Evolutionary conservation across 2,329 filamentous ascomycete species (phyloP).

Genomic region (Zelopaecilomyces penicillatus): DNA sequence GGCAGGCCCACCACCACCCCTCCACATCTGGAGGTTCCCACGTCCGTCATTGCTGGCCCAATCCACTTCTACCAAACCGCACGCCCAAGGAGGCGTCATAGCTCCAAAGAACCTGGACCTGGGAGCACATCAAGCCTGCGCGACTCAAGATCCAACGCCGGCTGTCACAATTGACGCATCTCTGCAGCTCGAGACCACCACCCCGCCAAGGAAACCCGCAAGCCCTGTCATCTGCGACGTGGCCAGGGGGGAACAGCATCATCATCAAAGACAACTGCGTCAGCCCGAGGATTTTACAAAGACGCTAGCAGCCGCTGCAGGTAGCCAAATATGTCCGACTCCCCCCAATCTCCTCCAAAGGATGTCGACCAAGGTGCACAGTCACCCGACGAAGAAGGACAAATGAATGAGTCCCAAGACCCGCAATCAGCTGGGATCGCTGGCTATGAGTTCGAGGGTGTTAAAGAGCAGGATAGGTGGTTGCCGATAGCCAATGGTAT

Average conservation of each 20-base stretch:
- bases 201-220: conserved; percentile 30
- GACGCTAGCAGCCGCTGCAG: conserved; percentile 56
- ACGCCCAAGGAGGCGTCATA: conserved; percentile 10
- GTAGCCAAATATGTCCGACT: conserved; percentile 86
- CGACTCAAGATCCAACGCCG: conserved; percentile 16
- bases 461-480: conserved; percentile 99
- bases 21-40: not conserved
- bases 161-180: conserved; percentile 43
- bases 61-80: conserved; percentile 3
- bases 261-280: conserved; percentile 43
- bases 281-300: conserved; percentile 49
- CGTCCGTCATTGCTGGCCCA: no score
- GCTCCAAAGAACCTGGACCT: conserved; percentile 6
- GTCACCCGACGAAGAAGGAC: conserved; percentile 88
- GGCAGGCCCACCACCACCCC: conserved; percentile 3
- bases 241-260: conserved; percentile 53
- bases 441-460: conserved; percentile 81
- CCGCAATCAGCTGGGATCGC: conserved; percentile 63
- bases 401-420: conserved; percentile 82
- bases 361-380: conserved; percentile 89
- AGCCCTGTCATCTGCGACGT: conserved; percentile 51
- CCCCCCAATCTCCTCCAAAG: conserved; percentile 80
- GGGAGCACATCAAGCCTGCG: conserved; percentile 6
- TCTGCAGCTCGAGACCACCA: conserved; percentile 41
- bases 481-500: conserved; percentile 99